phyloP scores from a whole-genome alignment of 225 moss, liverwort and hornwort species.

The Climacium dendroides region DNA sequence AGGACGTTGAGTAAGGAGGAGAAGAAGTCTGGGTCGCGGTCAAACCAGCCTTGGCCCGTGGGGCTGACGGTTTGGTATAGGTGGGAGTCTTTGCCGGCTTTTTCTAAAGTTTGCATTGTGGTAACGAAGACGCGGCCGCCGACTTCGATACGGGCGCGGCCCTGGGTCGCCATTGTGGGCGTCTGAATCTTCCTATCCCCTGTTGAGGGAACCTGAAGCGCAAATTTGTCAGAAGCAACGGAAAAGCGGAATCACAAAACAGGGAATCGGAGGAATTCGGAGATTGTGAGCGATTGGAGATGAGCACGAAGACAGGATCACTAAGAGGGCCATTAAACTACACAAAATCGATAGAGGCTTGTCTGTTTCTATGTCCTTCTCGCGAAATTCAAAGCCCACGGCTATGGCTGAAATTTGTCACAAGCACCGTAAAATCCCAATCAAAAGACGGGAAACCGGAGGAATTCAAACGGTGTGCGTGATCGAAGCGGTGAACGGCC shows the following conservation, averaged over 20 bases:
- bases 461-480: neutral
- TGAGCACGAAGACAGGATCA: neutral
- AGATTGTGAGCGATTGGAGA: neutral
- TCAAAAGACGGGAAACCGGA: neutral
- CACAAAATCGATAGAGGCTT: neutral
- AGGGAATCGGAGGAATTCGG: neutral
- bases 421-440: neutral
- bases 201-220: neutral
- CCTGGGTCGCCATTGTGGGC: slow-evolving; percentile 21
- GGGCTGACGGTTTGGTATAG: slow-evolving; percentile 11
- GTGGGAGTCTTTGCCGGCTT: slow-evolving; percentile 25
- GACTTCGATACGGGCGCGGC: slow-evolving; percentile 59
- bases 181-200: neutral
- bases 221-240: neutral
- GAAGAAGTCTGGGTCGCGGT: slow-evolving; percentile 65
- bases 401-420: neutral
- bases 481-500: neutral
- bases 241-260: neutral
- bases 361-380: neutral
- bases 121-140: slow-evolving; percentile 63
- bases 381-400: neutral
- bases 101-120: slow-evolving; percentile 43
- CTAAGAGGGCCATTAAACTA: neutral
- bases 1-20: slow-evolving; percentile 31
- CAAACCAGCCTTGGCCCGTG: slow-evolving; percentile 51